Evolutionary conservation across 768 basidiomycete species (phyloP).

Genomic region (Chalciporus sphaerocephalus): DNA sequence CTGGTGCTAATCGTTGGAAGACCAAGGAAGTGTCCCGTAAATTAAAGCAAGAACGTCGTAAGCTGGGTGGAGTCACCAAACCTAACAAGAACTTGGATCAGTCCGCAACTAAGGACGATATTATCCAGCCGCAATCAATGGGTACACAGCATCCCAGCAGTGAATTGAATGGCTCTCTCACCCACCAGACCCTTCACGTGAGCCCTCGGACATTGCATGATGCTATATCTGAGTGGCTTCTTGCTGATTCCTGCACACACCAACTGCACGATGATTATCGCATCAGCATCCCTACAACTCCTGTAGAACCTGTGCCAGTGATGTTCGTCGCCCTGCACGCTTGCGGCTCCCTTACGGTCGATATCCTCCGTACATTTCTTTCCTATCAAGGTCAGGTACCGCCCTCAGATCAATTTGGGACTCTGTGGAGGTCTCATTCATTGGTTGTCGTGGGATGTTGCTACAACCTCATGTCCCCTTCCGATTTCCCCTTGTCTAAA

Average conservation of each 20-base stretch:
- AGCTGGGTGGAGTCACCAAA: not conserved
- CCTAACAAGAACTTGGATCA: not conserved
- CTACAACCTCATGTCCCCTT: slow-evolving; percentile 62
- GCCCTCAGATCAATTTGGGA: not conserved
- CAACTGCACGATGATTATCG: not conserved
- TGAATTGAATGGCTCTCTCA: slow-evolving; percentile 36
- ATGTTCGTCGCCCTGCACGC: slow-evolving; percentile 69
- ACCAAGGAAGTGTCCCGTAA: slow-evolving; percentile 19
- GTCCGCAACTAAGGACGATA: not conserved
- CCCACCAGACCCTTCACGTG: slow-evolving; percentile 55
- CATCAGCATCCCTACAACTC: not conserved
- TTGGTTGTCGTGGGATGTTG: slow-evolving; percentile 72
- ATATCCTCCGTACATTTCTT: slow-evolving; percentile 55
- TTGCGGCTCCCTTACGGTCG: slow-evolving; percentile 69
- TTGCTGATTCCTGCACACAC: slow-evolving; percentile 9
- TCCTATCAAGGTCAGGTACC: slow-evolving; percentile 17
- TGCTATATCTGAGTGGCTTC: slow-evolving; percentile 53
- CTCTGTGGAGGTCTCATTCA: slow-evolving; percentile 48
- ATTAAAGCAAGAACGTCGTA: slow-evolving; percentile 11
- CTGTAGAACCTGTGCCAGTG: slow-evolving; percentile 37
- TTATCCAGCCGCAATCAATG: not conserved
- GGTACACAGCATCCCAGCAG: not conserved
- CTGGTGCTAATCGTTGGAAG: slow-evolving; percentile 51
- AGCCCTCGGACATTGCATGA: slow-evolving; percentile 43
- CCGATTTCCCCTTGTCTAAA: slow-evolving; percentile 55